Evolutionary conservation across 441 rosid species (phyloP).

Genomic region (Erysimum cheiri): DNA sequence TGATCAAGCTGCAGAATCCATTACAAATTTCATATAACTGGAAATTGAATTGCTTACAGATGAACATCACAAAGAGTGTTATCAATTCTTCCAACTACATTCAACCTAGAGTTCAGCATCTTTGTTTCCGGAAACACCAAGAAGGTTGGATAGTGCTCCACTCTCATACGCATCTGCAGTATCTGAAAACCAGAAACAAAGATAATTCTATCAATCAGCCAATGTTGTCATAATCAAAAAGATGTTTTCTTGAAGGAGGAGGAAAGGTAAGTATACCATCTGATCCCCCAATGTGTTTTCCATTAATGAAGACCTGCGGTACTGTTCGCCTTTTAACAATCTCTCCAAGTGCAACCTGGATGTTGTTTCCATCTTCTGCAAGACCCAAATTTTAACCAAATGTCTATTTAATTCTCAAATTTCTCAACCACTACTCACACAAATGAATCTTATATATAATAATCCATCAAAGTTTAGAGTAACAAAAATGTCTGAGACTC

Average conservation of each 20-base stretch:
- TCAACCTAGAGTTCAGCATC: conserved; percentile 54
- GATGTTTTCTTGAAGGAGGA: conserved; percentile 8
- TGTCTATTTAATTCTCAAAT: background rate
- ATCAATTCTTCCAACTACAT: conserved; percentile 15
- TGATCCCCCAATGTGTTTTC: conserved; percentile 92
- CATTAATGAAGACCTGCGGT: conserved; percentile 88
- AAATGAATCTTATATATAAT: background rate
- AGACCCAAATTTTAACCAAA: conserved; percentile 8
- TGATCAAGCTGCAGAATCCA: conserved; percentile 8
- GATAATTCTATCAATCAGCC: conserved; percentile 7
- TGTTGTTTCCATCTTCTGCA: conserved; percentile 70
- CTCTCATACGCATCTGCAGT: conserved; percentile 72
- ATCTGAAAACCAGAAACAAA: conserved; percentile 52
- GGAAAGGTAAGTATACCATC: conserved; percentile 59
- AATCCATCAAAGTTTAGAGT: background rate
- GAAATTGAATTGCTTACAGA: conserved; percentile 29
- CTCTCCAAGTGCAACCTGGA: conserved; percentile 74
- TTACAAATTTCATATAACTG: conserved; percentile 29
- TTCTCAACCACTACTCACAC: background rate
- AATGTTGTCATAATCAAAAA: conserved; percentile 27
- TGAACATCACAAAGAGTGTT: conserved; percentile 10
- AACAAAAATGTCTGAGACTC: background rate
- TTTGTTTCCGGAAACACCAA: conserved; percentile 49
- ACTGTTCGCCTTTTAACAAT: conserved; percentile 78
- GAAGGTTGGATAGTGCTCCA: conserved; percentile 72